Percentiles rank a stretch among this genome's conserved stretches.
Evolutionary conservation across 257 asterid genomes (phyloP).

Genomic region (Craterostigma plantagineum): DNA sequence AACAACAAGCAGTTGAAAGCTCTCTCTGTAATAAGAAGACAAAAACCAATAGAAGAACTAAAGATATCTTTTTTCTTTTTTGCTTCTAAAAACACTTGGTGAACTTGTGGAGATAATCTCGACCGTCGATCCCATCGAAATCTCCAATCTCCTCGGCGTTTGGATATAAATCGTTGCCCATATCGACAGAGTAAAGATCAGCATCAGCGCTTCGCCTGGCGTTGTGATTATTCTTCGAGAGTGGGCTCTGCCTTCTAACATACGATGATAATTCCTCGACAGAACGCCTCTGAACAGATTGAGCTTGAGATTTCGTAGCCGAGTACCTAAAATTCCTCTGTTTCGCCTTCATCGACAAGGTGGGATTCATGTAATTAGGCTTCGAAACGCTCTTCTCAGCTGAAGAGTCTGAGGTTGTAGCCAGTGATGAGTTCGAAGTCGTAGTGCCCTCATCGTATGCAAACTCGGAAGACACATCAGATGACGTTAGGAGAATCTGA

Average conservation of each 20-base stretch:
- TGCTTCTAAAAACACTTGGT: background rate
- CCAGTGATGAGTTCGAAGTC: slow-evolving; percentile 56
- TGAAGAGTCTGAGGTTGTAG: slow-evolving; percentile 37
- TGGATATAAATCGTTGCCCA: slow-evolving; percentile 41
- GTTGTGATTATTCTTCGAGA: slow-evolving; percentile 21
- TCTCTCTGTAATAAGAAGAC: slow-evolving; percentile 8
- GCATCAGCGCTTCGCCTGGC: slow-evolving; percentile 51
- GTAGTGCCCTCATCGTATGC: slow-evolving; percentile 39
- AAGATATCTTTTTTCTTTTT: no score
- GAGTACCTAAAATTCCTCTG: slow-evolving; percentile 7
- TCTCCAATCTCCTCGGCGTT: slow-evolving; percentile 10
- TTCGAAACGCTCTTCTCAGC: slow-evolving; percentile 14
- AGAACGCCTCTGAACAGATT: slow-evolving; percentile 29
- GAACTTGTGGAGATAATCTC: slow-evolving; percentile 7
- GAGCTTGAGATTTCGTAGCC: slow-evolving; percentile 10
- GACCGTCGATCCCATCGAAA: slow-evolving; percentile 6
- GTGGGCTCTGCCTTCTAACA: slow-evolving; percentile 41
- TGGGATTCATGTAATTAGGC: slow-evolving; percentile 60
- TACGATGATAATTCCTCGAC: slow-evolving; percentile 25
- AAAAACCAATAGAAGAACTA: no score
- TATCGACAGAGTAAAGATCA: slow-evolving; percentile 27
- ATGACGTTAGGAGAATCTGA: slow-evolving; percentile 33
- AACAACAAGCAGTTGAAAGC: slow-evolving; percentile 39
- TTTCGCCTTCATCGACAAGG: slow-evolving; percentile 30
- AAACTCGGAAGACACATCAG: slow-evolving; percentile 26